phyloP scores from a whole-genome alignment of 2,329 filamentous ascomycete species.

The Talaromyces sp. region DNA sequence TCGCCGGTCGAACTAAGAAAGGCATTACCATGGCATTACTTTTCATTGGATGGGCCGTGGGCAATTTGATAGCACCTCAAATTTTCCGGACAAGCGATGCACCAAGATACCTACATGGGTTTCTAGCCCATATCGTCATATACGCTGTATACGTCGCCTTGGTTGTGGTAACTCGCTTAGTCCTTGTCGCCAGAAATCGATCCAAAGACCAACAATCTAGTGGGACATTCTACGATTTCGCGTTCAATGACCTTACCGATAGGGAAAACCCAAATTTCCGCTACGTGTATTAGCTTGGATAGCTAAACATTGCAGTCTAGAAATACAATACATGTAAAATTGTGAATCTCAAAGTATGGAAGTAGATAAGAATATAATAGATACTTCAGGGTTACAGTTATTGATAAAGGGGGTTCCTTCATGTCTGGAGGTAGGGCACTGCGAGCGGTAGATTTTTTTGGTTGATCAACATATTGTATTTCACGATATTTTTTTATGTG shows the following conservation, averaged over 20 bases:
- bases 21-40: conserved; percentile 42
- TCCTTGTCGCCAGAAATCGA: neutral
- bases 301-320: too few species aligned
- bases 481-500: neutral
- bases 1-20: conserved; percentile 42
- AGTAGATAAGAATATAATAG: too few species aligned
- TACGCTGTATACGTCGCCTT: conserved; percentile 12
- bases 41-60: conserved; percentile 30
- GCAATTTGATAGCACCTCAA: conserved; percentile 43
- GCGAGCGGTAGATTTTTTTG: neutral
- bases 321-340: too few species aligned
- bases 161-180: neutral
- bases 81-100: conserved; percentile 38
- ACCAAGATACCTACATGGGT: conserved; percentile 21
- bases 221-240: neutral
- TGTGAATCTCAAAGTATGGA: too few species aligned
- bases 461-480: neutral
- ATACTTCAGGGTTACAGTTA: conserved; percentile 18
- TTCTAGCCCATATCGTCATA: conserved; percentile 14
- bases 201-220: neutral
- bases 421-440: neutral
- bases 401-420: neutral
- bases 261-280: neutral
- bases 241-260: neutral
- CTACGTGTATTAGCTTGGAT: neutral